A percentile compares a stretch with the other conserved stretches of the same genome.
These are phyloP conservation scores for Botrytis galanthina DNA, from an alignment of 2,329 filamentous ascomycete species.

Conservation along the genomic window DNA sequence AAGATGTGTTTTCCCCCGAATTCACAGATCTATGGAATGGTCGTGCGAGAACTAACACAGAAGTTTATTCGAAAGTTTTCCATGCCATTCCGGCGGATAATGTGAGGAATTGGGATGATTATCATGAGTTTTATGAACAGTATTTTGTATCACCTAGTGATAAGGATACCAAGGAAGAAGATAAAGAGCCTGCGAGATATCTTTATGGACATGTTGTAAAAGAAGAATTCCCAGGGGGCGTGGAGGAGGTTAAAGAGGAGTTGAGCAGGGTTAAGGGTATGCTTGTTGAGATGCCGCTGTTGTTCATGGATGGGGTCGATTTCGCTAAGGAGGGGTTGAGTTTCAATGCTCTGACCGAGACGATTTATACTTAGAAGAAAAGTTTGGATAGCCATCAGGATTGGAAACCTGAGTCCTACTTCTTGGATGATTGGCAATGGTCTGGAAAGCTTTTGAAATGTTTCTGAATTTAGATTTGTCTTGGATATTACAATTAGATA, in stretches of 20 bases:
- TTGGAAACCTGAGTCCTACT: background rate
- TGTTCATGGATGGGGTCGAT: conserved; percentile 80
- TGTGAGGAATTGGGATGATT: conserved; percentile 69
- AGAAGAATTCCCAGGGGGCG: conserved; percentile 72
- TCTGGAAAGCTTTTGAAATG: background rate
- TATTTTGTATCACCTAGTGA: conserved; percentile 60
- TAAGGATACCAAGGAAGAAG: conserved; percentile 41
- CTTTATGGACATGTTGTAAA: conserved; percentile 85
- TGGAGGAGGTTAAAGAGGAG: conserved; percentile 69
- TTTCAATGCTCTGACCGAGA: conserved; percentile 69
- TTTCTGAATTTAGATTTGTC: background rate
- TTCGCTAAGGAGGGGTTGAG: conserved; percentile 79
- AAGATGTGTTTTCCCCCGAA: conserved; percentile 67
- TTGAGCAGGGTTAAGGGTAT: conserved; percentile 65
- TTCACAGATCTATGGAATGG: conserved; percentile 71
- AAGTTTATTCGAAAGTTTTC: conserved; percentile 78
- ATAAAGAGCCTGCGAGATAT: conserved; percentile 56
- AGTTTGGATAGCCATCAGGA: background rate
- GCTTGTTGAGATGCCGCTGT: conserved; percentile 84
- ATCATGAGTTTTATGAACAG: conserved; percentile 66
- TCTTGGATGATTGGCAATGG: background rate
- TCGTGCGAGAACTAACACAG: conserved; percentile 75
- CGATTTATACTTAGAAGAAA: conserved; percentile 59
- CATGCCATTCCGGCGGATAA: conserved; percentile 70
- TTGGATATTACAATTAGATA: background rate